Evolutionary conservation across 208 protist genomes (phyloP), one percentile per base, ranked within the genome.

Genomic region (Acanthamoeba culbertsoni): DNA sequence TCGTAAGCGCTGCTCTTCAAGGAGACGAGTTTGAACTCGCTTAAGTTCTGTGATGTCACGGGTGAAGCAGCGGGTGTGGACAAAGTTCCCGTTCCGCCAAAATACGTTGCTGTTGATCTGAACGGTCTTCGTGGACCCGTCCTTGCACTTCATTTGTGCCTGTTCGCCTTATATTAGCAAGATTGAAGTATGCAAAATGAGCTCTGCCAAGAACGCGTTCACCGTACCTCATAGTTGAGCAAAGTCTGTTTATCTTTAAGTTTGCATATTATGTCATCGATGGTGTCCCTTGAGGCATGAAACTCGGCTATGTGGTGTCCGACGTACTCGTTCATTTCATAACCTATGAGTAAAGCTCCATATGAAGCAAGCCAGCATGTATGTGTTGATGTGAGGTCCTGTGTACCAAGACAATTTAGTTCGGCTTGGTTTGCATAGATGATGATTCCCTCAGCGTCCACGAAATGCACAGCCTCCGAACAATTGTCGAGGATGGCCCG

Each of bases 101-200:
- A 51, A 79, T 14, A 79, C 71, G 71, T 79, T 79, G 71, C 71
- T 79, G 71, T 79, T 79, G 35, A 79, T 79, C 20, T 79, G 71
- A 8, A 79, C 42, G 40, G 51, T 42, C n/a, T 79, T 79, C 40
- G 20, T 16, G 7, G 71, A 43, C 6, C 71, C 71, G 71, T 79
- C 71, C 71, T 79, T 79, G 23, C 71, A 79, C 7, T 4, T 12
- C 14, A 79, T 14, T 40, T 79, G 40, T 12, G 71, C 71, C 71
- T 79, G 71, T n/a, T 7, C 55, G 57, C 2, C 26, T 2, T n/a
- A n/a, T n/a, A n/a, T n/a, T n/a, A n/a, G n/a, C n/a, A n/a, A n/a
- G n/a, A n/a, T n/a, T n/a, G n/a, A n/a, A n/a, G n/a, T n/a, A n/a
- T n/a, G n/a, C n/a, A n/a, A n/a, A n/a, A n/a, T n/a, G 48, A 55